Base-by-base conservation (phyloP, 1,284 basidiomycete genomes). In the Pascua guehoae region DNA sequence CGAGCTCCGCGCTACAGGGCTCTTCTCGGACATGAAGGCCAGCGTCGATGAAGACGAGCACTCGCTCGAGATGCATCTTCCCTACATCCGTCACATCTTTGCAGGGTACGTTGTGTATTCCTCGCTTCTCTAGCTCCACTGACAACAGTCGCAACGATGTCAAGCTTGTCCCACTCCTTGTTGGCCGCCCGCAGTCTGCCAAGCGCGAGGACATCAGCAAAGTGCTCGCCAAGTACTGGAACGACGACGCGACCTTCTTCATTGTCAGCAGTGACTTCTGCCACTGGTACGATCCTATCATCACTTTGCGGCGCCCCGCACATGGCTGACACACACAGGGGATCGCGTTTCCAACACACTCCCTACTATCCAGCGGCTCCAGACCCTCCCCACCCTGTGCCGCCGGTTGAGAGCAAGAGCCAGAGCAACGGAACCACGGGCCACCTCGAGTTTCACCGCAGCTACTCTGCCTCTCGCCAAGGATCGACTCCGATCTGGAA, bases 241-340 rank as follows among this genome's bases (percentile, higher is more conserved):
- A 81, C 1, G 81, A 85, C 62, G 82, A 85, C 1, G 85, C 87
- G 56, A 98, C 91, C 0, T 82, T 98, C 61, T 93, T 88, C 67
- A 86, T 98, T 43, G 82, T 97, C 54, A 97, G 93, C 4, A 91
- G 88, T 60, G 96, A 99, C 76, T 99, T 99, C 72, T 98, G 96
- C 70, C 95, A 98, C 74, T 98, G 95, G 94, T 93, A 66, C 58
- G 82, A 68, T 12, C 9, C 12, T 8, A 10, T 45, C 51, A 5
- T 12, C 24, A 18, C 10, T 10, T 36, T 14, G 8, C 12, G 1
- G 12, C 12, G 12, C 12, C 15, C 11, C 2, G 12, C 11, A 8
- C 14, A 17, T n/a, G 17, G 5, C 42, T 61, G 18, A 58, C 55
- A 12, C 24, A 7, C 16, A 1, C 49, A 96, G 92, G 93, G 94